Evolutionary conservation across 805 yeast genomes (phyloP).

Genomic region (Yamadazyma olivae): DNA sequence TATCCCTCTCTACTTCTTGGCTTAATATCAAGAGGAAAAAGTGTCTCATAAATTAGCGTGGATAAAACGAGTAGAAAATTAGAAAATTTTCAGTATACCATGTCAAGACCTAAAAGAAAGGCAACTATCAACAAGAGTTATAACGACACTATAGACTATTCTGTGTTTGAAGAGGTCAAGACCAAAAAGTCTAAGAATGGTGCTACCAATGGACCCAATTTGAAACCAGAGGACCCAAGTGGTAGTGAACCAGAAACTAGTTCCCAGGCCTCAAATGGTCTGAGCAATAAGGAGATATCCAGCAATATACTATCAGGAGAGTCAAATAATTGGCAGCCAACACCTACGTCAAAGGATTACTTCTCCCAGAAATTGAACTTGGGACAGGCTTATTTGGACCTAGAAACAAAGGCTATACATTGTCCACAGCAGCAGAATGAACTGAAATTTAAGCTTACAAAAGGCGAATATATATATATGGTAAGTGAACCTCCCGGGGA

Average conservation of each 20-base stretch:
- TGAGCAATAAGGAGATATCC: background rate
- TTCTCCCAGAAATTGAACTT: constrained; percentile 45
- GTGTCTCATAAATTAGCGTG: too few species aligned
- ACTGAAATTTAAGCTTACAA: constrained; percentile 27
- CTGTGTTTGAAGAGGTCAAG: constrained; percentile 18
- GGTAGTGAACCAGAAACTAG: background rate
- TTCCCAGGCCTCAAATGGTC: background rate
- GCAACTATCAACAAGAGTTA: constrained; percentile 37
- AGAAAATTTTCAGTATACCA: background rate
- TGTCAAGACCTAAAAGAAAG: constrained; percentile 30
- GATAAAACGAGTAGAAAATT: too few species aligned
- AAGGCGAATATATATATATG: constrained; percentile 74
- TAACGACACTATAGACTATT: constrained; percentile 28
- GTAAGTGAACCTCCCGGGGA: constrained; percentile 92
- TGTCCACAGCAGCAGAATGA: constrained; percentile 17
- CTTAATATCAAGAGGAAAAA: too few species aligned
- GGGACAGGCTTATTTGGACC: constrained; percentile 39
- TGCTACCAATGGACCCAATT: background rate
- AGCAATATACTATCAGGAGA: background rate
- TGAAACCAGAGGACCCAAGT: too few species aligned
- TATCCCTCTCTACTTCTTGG: too few species aligned
- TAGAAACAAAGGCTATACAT: constrained; percentile 30
- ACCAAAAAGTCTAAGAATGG: constrained; percentile 1
- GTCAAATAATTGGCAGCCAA: constrained; percentile 48
- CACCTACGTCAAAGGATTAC: constrained; percentile 45